Conservation (phyloP, 805 yeast genomes). For the Suhomyces sp. region DNA sequence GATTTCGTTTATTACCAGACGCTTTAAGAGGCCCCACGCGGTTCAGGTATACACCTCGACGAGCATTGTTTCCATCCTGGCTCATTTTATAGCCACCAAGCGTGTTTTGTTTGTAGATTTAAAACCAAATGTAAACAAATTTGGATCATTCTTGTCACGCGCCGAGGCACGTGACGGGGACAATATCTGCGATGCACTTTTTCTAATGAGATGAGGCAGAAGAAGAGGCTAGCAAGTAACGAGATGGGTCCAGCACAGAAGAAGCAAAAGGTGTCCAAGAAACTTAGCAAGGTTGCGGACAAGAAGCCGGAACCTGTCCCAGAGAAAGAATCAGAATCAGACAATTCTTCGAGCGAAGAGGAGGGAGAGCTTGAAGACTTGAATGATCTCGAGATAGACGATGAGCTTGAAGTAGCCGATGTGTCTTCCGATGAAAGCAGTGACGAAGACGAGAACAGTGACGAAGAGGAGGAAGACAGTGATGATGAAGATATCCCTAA, state of each 20-base stretch:
- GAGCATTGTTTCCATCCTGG: not conserved
- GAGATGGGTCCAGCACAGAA: constrained; percentile 20
- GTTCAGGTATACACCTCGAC: not conserved
- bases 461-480: constrained; percentile 7
- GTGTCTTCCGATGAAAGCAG: not conserved
- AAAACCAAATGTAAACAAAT: constrained; percentile 4
- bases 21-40: not conserved
- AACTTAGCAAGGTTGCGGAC: constrained; percentile 13
- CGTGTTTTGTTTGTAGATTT: not conserved
- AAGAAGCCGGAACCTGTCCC: not conserved
- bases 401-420: constrained; percentile 12
- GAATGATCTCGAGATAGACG: constrained; percentile 14
- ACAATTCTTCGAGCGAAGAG: constrained; percentile 1
- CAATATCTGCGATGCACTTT: not conserved
- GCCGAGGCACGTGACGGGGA: not conserved
- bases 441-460: constrained; percentile 7
- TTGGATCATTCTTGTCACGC: not conserved
- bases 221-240: not conserved
- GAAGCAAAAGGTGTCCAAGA: constrained; percentile 19
- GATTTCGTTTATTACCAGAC: not conserved
- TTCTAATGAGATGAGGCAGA: not conserved
- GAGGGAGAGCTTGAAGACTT: constrained; percentile 13
- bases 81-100: not conserved
- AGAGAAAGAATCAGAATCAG: not conserved
- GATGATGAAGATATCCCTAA: constrained; percentile 33